Percentiles rank a stretch among this genome's conserved stretches.
Conservation (phyloP, 768 basidiomycete species). For the Suillus paluster region DNA sequence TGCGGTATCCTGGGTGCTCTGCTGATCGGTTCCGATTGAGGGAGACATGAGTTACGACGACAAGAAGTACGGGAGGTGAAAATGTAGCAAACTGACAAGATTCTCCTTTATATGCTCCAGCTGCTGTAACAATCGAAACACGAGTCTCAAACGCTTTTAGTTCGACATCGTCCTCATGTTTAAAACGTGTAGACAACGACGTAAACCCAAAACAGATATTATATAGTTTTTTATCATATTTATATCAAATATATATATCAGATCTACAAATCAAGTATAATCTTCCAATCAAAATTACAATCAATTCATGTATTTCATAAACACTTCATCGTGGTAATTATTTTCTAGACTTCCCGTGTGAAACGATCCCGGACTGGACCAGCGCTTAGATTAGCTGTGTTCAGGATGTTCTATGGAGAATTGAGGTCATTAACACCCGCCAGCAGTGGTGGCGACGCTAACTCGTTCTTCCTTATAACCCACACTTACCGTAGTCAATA, state of each 20-base stretch:
- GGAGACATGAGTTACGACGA: constrained; percentile 32
- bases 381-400: constrained; percentile 11
- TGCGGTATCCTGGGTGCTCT: constrained; percentile 41
- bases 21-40: constrained; percentile 45
- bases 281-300: not conserved
- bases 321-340: no score
- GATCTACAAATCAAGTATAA: not conserved
- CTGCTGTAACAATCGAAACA: constrained; percentile 14
- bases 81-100: constrained; percentile 3
- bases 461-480: constrained; percentile 4
- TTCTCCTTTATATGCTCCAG: constrained; percentile 13
- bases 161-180: constrained; percentile 16
- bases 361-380: not conserved
- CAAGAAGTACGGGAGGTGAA: constrained; percentile 18
- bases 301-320: not conserved
- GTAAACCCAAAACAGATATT: constrained; percentile 4
- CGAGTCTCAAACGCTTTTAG: constrained; percentile 15
- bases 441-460: not conserved
- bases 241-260: not conserved
- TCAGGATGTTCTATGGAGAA: constrained; percentile 6
- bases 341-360: constrained; percentile 11
- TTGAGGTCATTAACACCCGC: not conserved
- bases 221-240: constrained; percentile 1
- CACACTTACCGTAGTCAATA: not conserved
- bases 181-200: constrained; percentile 8